Conservation (phyloP, 345 rosid species). For the Ceriops zippeliana region DNA sequence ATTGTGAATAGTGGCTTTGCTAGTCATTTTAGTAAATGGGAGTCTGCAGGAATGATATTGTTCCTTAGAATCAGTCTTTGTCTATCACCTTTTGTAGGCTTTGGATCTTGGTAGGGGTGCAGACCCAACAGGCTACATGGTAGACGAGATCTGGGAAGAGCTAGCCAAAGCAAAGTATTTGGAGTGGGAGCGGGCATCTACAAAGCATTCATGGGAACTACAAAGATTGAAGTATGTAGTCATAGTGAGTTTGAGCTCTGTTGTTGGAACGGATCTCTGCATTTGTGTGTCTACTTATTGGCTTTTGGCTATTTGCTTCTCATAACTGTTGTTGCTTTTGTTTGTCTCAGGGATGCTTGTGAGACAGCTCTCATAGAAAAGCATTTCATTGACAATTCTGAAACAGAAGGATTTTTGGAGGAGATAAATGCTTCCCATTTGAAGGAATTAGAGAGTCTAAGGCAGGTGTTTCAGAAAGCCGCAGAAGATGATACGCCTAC, state of each 20-base stretch:
- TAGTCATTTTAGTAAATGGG: not conserved
- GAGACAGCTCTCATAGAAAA: constrained; percentile 70
- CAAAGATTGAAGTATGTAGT: constrained; percentile 75
- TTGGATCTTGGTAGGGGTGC: constrained; percentile 83
- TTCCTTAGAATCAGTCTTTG: not conserved
- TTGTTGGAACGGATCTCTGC: not conserved
- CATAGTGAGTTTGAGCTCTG: constrained; percentile 30
- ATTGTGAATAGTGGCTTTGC: not conserved
- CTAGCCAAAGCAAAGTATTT: constrained; percentile 79
- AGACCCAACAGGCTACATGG: constrained; percentile 57
- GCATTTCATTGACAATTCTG: constrained; percentile 44
- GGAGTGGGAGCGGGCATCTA: constrained; percentile 72
- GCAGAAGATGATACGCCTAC: constrained; percentile 60
- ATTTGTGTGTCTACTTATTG: not conserved
- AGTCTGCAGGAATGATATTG: not conserved
- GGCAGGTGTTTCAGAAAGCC: constrained; percentile 56
- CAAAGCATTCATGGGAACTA: constrained; percentile 64
- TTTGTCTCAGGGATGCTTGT: constrained; percentile 64
- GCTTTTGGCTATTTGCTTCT: constrained; percentile 5
- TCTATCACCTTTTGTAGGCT: constrained; percentile 41
- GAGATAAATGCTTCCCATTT: constrained; percentile 35
- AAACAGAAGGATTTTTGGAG: constrained; percentile 49
- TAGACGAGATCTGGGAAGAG: constrained; percentile 90
- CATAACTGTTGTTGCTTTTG: constrained; percentile 11
- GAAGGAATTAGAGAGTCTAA: constrained; percentile 49